Evolutionary conservation across 805 yeast genomes (phyloP), one percentile per base, ranked within the genome.

Genomic region (Yamadazyma olivae): DNA sequence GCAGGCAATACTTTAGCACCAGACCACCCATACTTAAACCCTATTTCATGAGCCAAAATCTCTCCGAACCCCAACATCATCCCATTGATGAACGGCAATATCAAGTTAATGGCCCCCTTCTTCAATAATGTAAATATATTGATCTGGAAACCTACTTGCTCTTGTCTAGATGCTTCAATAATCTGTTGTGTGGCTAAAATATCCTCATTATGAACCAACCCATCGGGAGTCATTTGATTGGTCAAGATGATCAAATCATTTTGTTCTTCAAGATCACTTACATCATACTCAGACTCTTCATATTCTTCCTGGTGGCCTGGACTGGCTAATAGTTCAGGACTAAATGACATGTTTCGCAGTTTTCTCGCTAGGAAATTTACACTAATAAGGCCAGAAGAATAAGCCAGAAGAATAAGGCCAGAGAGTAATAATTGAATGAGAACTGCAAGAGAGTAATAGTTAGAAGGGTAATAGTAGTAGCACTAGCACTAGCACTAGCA

Each of bases 21-120:
- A 16, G 69, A 53, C 85, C 93, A 84, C 30, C 86, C 80, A 61
- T 77, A 81, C 32, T 72, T 70, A 66, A 86, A 85, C 5, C 96
- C 95, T 27, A 91, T 62, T 52, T 91, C 97, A 56, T 90, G 96
- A 6, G 98, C 98, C 40, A 87, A 66, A 15, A 91, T 80, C 64
- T 91, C 98, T 2, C 98, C 98, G 56, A 91, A 88, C 0, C 98
- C 98, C 33, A 91, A 73, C 96, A 90, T 90, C 61, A 91, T 67
- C 6, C 98, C 98, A 51, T 91, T 91, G 48, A 91, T 69, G 51
- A 91, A 89, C 2, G 98, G 98, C 30, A 91, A 62, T 1, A 89
- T 54, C 47, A 91, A 61, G 49, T 91, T 91, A 44, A 91, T 78
- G 2, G 89, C 73, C 16, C 83, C 62, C n/a, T 71, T 67, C 27